Percentiles rank a stretch among this genome's conserved stretches.
phyloP scores from a whole-genome alignment of 2,329 filamentous ascomycete genomes.

The Elsinoe arachidis region DNA sequence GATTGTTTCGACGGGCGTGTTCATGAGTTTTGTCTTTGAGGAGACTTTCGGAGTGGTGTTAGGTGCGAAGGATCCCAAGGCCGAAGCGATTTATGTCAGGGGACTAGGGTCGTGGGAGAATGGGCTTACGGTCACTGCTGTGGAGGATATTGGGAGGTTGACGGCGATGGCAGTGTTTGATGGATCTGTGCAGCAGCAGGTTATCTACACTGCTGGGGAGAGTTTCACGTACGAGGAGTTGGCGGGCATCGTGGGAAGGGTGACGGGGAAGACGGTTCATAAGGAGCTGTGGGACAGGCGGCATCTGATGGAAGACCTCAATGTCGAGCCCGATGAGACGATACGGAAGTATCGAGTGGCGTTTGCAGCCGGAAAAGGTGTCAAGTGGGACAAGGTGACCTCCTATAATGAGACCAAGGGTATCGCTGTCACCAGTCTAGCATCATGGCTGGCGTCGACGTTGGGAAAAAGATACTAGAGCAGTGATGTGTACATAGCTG shows the following conservation, averaged over 20 bases:
- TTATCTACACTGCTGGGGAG: constrained; percentile 54
- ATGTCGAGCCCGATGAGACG: constrained; percentile 37
- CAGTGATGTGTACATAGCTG: not conserved
- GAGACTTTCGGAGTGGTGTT: constrained; percentile 55
- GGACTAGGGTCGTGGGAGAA: constrained; percentile 50
- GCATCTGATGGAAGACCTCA: constrained; percentile 39
- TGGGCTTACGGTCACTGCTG: constrained; percentile 53
- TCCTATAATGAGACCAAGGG: constrained; percentile 47
- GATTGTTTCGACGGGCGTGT: constrained; percentile 60
- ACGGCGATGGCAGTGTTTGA: constrained; percentile 49
- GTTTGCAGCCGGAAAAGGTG: constrained; percentile 51
- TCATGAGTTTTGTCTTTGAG: constrained; percentile 62
- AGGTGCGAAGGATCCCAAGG: constrained; percentile 21
- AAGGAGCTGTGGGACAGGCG: constrained; percentile 44
- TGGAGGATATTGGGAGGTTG: constrained; percentile 54
- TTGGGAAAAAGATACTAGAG: not conserved
- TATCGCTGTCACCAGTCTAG: constrained; percentile 26
- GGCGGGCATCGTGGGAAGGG: constrained; percentile 40
- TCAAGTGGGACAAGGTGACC: constrained; percentile 47
- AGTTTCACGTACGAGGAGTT: constrained; percentile 50
- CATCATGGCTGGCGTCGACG: not conserved
- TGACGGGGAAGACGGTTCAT: constrained; percentile 35
- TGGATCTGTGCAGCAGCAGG: constrained; percentile 29
- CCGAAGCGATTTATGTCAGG: constrained; percentile 34
- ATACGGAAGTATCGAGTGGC: constrained; percentile 54